Percentiles rank a stretch among this genome's conserved stretches.
Conservation (phyloP, 169 alveolate genomes). For the Perkinsus marinus region DNA sequence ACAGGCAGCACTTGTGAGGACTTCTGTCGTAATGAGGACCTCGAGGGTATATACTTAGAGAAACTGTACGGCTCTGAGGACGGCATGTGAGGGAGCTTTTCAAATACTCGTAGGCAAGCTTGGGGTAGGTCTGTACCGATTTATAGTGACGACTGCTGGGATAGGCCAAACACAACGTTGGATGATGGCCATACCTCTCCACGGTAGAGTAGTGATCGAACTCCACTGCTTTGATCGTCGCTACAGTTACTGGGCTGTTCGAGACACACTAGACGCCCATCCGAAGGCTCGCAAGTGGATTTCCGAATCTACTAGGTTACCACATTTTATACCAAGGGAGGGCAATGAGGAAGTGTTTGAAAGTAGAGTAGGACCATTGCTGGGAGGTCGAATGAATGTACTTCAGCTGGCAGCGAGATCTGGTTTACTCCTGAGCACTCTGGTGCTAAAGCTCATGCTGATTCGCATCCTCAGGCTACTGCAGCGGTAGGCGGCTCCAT, state of each 20-base stretch:
- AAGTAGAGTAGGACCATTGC: not conserved
- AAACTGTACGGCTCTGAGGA: not conserved
- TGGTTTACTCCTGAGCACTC: not conserved
- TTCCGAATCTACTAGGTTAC: not conserved
- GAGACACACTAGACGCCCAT: not conserved
- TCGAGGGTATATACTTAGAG: not conserved
- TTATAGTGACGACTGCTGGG: not conserved
- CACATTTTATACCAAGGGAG: not conserved
- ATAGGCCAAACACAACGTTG: not conserved
- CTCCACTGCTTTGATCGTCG: not conserved
- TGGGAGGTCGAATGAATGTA: not conserved
- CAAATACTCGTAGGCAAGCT: not conserved
- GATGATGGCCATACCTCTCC: not conserved
- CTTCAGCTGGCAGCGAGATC: not conserved
- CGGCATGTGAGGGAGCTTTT: not conserved
- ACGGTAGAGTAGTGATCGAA: not conserved
- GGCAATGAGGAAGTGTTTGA: not conserved
- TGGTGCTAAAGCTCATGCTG: not conserved
- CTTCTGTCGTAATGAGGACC: not conserved
- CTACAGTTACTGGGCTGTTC: not conserved
- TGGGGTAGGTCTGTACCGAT: not conserved
- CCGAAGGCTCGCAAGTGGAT: not conserved
- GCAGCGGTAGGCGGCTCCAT: not conserved
- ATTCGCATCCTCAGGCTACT: not conserved
- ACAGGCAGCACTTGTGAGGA: not conserved